Evolutionary conservation across 2,329 filamentous ascomycete genomes (phyloP).

Genomic region (Ceratocystis destructans): DNA sequence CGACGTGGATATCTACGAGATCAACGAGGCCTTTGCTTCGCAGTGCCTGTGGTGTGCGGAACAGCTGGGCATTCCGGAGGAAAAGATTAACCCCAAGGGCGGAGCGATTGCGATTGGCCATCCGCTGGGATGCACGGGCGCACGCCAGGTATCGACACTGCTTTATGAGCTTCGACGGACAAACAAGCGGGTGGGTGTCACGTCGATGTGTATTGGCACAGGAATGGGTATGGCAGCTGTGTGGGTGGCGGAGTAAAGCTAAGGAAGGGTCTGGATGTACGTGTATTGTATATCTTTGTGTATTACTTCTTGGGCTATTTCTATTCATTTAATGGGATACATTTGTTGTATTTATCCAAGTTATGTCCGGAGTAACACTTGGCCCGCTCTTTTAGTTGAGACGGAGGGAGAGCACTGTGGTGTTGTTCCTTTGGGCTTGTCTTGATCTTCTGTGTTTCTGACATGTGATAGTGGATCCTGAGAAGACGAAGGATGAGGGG

Average conservation of each 20-base stretch:
- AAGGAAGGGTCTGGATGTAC: not conserved
- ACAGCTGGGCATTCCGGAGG: slow-evolving; percentile 64
- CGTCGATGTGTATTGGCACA: slow-evolving; percentile 92
- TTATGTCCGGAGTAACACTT: not conserved
- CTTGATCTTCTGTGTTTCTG: not conserved
- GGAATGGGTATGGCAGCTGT: slow-evolving; percentile 97
- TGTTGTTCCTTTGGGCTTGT: no score
- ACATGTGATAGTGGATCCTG: slow-evolving; percentile 18
- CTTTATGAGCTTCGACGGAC: slow-evolving; percentile 80
- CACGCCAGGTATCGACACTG: slow-evolving; percentile 82
- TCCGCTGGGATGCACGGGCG: slow-evolving; percentile 86
- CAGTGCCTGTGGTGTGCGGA: slow-evolving; percentile 91
- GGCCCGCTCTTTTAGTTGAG: no score
- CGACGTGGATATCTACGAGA: slow-evolving; percentile 94
- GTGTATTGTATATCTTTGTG: slow-evolving; percentile 8
- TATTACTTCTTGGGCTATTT: not conserved
- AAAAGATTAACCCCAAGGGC: slow-evolving; percentile 95
- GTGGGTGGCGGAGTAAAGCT: slow-evolving; percentile 74
- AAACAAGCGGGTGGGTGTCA: slow-evolving; percentile 74
- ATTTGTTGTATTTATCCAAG: not conserved
- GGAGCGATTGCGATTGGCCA: slow-evolving; percentile 94
- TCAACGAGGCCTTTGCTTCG: slow-evolving; percentile 96
- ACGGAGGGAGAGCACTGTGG: no score
- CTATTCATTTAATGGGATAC: not conserved
- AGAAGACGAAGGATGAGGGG: not conserved